phyloP scores from a whole-genome alignment of 805 yeast species.

The Candida sakaeoensis region DNA sequence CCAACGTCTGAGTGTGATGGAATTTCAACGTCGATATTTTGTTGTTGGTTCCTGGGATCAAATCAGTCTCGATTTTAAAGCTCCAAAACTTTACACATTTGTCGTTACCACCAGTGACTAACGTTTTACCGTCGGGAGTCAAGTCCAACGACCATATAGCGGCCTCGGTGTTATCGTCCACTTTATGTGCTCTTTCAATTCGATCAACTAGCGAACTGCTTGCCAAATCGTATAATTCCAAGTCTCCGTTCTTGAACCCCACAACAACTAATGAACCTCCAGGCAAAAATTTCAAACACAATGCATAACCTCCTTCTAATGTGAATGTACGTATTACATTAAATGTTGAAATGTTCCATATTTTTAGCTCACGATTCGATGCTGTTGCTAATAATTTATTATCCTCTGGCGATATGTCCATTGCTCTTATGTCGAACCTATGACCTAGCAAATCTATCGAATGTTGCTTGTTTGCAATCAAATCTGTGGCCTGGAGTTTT shows the following conservation, averaged over 20 bases:
- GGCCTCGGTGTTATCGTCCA: slow-evolving; percentile 14
- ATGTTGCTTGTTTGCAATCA: slow-evolving; percentile 45
- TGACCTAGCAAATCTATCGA: slow-evolving; percentile 79
- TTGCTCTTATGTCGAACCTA: slow-evolving; percentile 81
- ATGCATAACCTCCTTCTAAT: slow-evolving; percentile 76
- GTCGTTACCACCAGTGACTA: slow-evolving; percentile 94
- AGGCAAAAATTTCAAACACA: slow-evolving; percentile 78
- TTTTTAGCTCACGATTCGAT: slow-evolving; percentile 81
- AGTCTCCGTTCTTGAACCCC: slow-evolving; percentile 83
- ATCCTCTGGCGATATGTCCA: slow-evolving; percentile 84
- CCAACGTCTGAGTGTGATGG: slow-evolving; percentile 75
- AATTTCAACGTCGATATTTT: slow-evolving; percentile 54
- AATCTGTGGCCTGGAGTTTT: slow-evolving; percentile 43
- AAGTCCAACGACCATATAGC: slow-evolving; percentile 85
- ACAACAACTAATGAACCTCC: slow-evolving; percentile 85
- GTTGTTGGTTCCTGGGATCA: slow-evolving; percentile 64
- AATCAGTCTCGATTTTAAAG: slow-evolving; percentile 60
- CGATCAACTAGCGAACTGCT: slow-evolving; percentile 70
- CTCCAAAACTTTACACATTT: slow-evolving; percentile 89
- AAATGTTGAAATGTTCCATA: slow-evolving; percentile 77
- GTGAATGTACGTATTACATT: slow-evolving; percentile 77
- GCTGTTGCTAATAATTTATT: slow-evolving; percentile 81
- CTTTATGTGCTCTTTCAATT: slow-evolving; percentile 65
- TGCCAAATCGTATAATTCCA: slow-evolving; percentile 83
- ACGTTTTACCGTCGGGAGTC: slow-evolving; percentile 76